These are phyloP conservation scores for Globisporangium polare DNA, from an alignment of 352 stramenopile genomes.

Conservation along the genomic window DNA sequence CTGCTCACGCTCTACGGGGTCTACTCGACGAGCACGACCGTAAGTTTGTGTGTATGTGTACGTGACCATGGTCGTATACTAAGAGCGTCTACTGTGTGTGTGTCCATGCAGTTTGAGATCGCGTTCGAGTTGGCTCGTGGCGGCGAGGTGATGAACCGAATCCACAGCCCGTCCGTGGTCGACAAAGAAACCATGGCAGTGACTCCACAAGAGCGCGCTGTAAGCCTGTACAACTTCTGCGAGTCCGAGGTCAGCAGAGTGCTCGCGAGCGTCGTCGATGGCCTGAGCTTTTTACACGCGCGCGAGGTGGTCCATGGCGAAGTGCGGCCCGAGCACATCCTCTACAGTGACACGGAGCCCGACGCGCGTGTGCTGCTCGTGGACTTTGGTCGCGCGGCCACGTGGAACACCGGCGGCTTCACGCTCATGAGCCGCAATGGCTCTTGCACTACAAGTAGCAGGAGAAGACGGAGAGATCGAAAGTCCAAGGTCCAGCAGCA, in stretches of 20 bases:
- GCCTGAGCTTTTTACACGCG: constrained; percentile 56
- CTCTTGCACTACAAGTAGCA: neutral
- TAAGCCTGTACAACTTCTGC: constrained; percentile 24
- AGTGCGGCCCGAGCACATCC: constrained; percentile 67
- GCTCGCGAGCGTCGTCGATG: constrained; percentile 35
- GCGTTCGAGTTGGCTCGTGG: constrained; percentile 72
- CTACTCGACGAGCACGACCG: constrained; percentile 33
- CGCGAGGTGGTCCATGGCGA: constrained; percentile 57
- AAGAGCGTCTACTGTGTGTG: neutral
- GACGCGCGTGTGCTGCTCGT: constrained; percentile 58
- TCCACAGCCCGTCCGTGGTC: constrained; percentile 17
- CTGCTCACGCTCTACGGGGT: constrained; percentile 68
- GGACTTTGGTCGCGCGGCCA: constrained; percentile 57
- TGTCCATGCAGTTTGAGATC: constrained; percentile 41
- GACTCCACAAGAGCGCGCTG: neutral
- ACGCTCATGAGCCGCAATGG: constrained; percentile 23
- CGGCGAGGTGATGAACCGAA: constrained; percentile 48
- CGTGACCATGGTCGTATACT: neutral
- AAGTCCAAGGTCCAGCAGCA: neutral
- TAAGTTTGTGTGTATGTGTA: constrained; percentile 9
- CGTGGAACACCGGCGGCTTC: constrained; percentile 25
- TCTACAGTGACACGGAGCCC: constrained; percentile 63
- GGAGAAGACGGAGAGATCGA: neutral
- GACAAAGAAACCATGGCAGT: neutral
- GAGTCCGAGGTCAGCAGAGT: constrained; percentile 58